Percentiles rank a stretch among this genome's conserved stretches.
phyloP scores from a whole-genome alignment of 257 asterid species.

The Verbena officinalis region DNA sequence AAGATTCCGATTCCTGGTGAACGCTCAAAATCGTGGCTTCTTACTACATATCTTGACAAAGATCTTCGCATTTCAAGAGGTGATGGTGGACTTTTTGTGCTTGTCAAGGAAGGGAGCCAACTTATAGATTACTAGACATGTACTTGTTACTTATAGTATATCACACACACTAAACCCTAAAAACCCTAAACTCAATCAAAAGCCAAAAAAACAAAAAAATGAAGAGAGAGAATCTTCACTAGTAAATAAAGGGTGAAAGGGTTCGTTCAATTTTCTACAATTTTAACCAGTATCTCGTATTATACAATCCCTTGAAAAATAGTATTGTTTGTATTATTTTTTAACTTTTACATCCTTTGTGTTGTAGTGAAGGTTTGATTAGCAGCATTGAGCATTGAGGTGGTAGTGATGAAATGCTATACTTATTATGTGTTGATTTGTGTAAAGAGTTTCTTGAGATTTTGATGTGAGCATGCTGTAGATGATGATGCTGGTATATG shows the following conservation, averaged over 20 bases:
- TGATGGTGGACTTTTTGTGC: conserved; percentile 96
- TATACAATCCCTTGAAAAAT: neutral
- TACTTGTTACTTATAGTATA: conserved; percentile 2
- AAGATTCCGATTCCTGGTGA: conserved; percentile 83
- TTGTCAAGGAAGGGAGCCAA: conserved; percentile 85
- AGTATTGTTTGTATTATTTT: neutral
- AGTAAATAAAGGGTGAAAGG: neutral
- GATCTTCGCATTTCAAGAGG: conserved; percentile 93
- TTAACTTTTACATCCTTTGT: neutral
- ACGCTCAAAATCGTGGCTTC: conserved; percentile 76
- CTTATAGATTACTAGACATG: conserved; percentile 55
- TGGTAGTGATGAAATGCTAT: too few species aligned
- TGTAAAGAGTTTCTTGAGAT: neutral
- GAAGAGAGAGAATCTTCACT: neutral
- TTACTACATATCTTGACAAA: conserved; percentile 81
- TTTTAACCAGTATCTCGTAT: neutral
- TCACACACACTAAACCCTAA: neutral
- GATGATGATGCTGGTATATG: neutral
- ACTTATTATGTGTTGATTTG: neutral
- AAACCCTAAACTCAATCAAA: neutral
- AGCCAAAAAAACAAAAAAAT: neutral
- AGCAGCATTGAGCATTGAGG: neutral
- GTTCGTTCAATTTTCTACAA: neutral
- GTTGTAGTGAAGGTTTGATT: neutral
- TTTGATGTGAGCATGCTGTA: neutral